phyloP scores from a whole-genome alignment of 202 grass and related monocot genomes.

The Digitaria exilis region DNA sequence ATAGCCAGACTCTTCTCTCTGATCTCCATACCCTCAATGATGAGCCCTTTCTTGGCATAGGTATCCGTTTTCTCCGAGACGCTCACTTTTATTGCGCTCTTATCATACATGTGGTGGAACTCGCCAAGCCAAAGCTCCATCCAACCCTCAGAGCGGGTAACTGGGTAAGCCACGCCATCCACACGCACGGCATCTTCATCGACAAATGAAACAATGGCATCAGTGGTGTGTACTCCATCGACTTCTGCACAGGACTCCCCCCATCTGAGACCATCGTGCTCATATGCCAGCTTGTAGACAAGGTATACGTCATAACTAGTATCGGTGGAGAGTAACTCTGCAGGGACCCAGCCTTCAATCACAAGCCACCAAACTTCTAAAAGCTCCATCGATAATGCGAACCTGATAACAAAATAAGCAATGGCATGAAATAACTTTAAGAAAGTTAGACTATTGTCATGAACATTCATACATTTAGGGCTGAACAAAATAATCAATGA shows the following conservation, averaged over 20 bases:
- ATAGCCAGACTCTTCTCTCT: background rate
- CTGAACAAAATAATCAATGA: too few relatives aligned
- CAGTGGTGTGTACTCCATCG: background rate
- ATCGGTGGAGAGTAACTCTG: background rate
- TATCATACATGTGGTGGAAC: background rate
- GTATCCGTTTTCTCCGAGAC: background rate
- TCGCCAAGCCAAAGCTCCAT: constrained; percentile 16
- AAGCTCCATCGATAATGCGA: constrained; percentile 4
- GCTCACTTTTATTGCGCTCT: background rate
- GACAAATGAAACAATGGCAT: background rate
- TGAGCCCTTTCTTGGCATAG: constrained; percentile 26
- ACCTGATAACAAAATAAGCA: background rate
- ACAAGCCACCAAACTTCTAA: constrained; percentile 15
- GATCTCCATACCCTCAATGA: constrained; percentile 25
- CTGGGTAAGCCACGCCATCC: background rate
- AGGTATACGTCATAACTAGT: background rate
- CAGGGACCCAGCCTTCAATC: background rate
- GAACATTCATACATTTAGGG: too few relatives aligned
- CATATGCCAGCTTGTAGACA: background rate
- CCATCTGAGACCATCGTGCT: constrained; percentile 10
- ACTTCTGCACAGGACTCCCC: background rate
- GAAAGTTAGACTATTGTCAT: too few relatives aligned
- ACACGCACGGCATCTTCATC: constrained; percentile 3
- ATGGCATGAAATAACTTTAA: background rate
- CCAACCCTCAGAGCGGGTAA: background rate